Evolutionary conservation across 2,329 filamentous ascomycete species (phyloP).

Genomic region (Plectosphaerella plurivora): DNA sequence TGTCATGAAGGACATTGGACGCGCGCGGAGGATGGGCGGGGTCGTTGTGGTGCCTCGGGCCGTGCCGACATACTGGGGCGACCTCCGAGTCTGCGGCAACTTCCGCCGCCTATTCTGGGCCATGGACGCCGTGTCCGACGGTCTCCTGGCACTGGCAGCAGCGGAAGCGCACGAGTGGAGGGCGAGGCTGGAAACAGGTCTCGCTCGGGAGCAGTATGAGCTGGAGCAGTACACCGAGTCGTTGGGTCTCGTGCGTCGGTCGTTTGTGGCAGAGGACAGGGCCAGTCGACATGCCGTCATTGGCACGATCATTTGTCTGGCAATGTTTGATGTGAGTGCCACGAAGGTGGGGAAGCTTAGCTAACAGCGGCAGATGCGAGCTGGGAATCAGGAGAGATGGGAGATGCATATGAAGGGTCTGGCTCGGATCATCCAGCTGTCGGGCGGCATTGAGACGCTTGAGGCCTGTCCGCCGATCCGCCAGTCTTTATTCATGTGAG

Average conservation of each 20-base stretch:
- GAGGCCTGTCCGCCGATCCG: conserved; percentile 8
- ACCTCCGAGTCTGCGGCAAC: conserved; percentile 13
- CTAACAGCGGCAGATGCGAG: conserved; percentile 10
- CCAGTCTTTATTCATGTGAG: conserved; percentile 13
- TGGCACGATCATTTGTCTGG: conserved; percentile 13
- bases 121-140: conserved; percentile 15
- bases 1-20: conserved; percentile 15
- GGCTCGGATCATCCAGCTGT: conserved; percentile 6
- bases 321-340: conserved; percentile 14
- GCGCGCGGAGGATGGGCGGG: conserved; percentile 5
- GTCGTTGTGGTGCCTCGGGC: neutral
- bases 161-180: conserved; percentile 3
- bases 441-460: conserved; percentile 9
- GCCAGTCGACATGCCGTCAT: conserved; percentile 6
- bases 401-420: conserved; percentile 13
- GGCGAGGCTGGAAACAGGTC: neutral
- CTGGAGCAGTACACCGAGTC: conserved; percentile 14
- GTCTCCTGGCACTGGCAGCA: conserved; percentile 12
- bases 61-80: conserved; percentile 12
- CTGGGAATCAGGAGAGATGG: conserved; percentile 10
- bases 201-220: neutral
- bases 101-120: conserved; percentile 13
- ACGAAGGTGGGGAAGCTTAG: neutral
- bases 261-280: conserved; percentile 1
- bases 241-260: conserved; percentile 8